Evolutionary conservation across 352 stramenopile species (phyloP), one percentile per base, ranked within the genome.

Genomic region (Globisporangium ultimum): DNA sequence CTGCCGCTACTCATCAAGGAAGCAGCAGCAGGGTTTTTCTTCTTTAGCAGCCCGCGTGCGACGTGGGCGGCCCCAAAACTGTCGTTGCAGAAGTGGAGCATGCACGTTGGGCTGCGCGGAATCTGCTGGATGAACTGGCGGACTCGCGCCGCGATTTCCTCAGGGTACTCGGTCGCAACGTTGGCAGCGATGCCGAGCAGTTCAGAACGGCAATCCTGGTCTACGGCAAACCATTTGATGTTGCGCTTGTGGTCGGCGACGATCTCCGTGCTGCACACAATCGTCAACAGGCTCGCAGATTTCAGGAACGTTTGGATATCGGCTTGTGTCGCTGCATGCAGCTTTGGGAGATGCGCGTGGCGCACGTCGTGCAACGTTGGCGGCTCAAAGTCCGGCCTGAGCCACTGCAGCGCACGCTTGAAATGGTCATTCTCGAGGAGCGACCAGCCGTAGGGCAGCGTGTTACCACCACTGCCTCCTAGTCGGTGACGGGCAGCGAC

Each of bases 71-170:
- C 46, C 1, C 51, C 63, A 21, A 78, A 55, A 17, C 55, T 56
- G 46, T 78, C 68, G n/a, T 50, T 70, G 49, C 72, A 80, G 4
- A 80, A 15, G 52, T 78, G 67, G 3, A 80, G 17, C 12, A 61
- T 48, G 46, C 53, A 67, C 8, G 43, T 20, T 1, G 28, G 40
- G 13, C 56, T 65, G 1, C 66, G 54, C 12, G 66, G 63, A 4
- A 72, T 28, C 10, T 58, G 32, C 13, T 48, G 24, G 1, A 72
- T 13, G 34, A 61, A 58, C 4, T 53, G n/a, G 9, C 46, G 22
- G 11, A 74, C 47, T 13, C 58, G 52, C 18, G 46, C 14, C 0
- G 38, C 45, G 18, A 74, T 48, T 14, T 64, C 58, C 42, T 68
- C 48, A 1, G 24, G 38, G 12, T 54, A 51, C 32, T 59, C 55